Base-by-base conservation (phyloP, 2,329 filamentous ascomycete genomes). In the Fusarium cicatricum region DNA sequence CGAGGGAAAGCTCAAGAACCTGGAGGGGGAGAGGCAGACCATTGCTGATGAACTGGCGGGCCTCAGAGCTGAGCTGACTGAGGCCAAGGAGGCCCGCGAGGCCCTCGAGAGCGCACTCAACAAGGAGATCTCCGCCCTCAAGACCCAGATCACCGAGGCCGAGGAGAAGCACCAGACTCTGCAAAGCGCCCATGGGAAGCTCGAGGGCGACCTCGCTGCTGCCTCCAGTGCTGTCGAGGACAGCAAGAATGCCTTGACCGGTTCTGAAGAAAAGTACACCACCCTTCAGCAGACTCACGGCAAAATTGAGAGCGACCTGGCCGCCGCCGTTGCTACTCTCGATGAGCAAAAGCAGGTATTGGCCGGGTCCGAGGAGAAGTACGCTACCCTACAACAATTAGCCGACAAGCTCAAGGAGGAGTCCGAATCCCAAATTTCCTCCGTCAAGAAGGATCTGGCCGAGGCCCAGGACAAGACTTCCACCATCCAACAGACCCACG, bases 71-170 rank as follows among this genome's bases (percentile, higher is more conserved):
- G 66, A 76, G 56, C 64, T 75, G 31, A 67, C 69, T 38, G 71
- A 73, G 40, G 68, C 68, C 42, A 63, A 71, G 60, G 72, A 76
- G 58, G 72, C 75, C 61, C 71, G 70, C 23, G 67, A 67, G 36
- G 67, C 72, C 23, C 64, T 76, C 33, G 73, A 75, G 58, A 44
- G 29, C 60, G 72, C 54, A 61, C 57, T 70, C 28, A 62, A 72
- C 49, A 60, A 71, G 41, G 71, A 77, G 60, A 65, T 72, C 41
- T 50, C 59, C 37, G 46, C 66, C 12, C 71, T 73, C 33, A 71
- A 75, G 66, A 54, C 73, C 44, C 70, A 76, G 52, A 66, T 78
- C 26, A 65, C 69, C 46, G 71, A 74, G 39, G 69, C 61, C 21
- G 53, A 69, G 53, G 59, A 73, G 52, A 73, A 74, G 52, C 70